Percentiles rank a stretch among this genome's conserved stretches.
Evolutionary conservation across 108 stramenopile genomes (phyloP).

Genomic region (Seminavis robusta): DNA sequence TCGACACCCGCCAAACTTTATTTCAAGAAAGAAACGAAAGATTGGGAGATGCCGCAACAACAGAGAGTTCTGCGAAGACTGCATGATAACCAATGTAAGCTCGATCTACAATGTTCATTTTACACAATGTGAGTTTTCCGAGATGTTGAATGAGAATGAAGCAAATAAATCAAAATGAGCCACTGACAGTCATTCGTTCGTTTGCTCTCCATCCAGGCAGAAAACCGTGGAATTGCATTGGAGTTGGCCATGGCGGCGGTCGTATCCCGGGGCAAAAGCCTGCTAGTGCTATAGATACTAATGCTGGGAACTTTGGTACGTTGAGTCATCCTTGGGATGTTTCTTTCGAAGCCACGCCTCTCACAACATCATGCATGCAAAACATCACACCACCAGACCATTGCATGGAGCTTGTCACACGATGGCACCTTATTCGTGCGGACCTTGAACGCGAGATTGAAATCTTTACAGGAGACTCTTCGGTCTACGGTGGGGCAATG

Average conservation of each 20-base stretch:
- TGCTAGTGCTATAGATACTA: no score
- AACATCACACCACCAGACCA: conserved; percentile 33
- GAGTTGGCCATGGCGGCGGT: no score
- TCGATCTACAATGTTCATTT: conserved; percentile 50
- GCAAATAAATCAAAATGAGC: no score
- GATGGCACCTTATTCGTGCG: conserved; percentile 50
- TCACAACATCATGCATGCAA: conserved; percentile 24
- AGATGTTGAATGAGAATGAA: no score
- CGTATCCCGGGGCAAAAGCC: no score
- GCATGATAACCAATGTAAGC: conserved; percentile 30
- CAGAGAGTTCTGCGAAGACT: conserved; percentile 39
- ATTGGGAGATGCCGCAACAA: conserved; percentile 34
- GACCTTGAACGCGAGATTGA: conserved; percentile 47
- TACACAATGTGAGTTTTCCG: conserved; percentile 58
- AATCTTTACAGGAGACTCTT: conserved; percentile 20
- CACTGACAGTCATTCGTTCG: no score
- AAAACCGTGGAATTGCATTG: conserved; percentile 63
- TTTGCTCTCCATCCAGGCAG: no score
- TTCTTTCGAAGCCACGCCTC: background rate
- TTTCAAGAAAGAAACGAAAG: background rate
- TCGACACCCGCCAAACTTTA: conserved; percentile 1
- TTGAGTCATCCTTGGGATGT: no score
- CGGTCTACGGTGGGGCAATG: conserved; percentile 46
- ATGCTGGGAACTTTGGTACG: no score
- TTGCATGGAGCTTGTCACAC: conserved; percentile 41